Evolutionary conservation across 495 filamentous ascomycete species (phyloP), one percentile per base, ranked within the genome.

Genomic region (Poronia punctata): DNA sequence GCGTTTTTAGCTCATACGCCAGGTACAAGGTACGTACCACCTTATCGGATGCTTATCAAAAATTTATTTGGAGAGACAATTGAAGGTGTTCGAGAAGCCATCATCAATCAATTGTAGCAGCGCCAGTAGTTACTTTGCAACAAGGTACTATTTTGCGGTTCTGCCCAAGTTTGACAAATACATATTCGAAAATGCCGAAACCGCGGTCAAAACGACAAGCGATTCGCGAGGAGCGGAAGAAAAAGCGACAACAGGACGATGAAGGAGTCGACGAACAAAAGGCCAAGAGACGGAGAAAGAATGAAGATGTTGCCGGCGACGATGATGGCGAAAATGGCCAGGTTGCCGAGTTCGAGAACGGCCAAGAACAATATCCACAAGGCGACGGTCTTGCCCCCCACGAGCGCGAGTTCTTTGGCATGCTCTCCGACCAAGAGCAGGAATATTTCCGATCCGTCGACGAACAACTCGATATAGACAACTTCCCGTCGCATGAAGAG

Each of bases 371-470:
- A 18, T 16, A 38, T 9, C 41, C 46, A 7, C 39, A 38, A 18
- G 34, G 30, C 17, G 43, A 43, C 28, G 52, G 50, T 7, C 50
- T 48, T 33, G 64, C 45, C 23, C 45, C 49, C 9, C 16, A 60
- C 40, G 67, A 72, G 32, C 60, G 58, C 38, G 69, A 72, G 47
- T 98, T 95, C 68, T 96, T 87, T 54, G 92, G 92, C 51, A 75
- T 95, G 67, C 77, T 98, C 8, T 84, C 83, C 52, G 78, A 87
- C 42, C 73, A 89, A 44, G 93, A 98, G 64, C 83, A 90, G 49
- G 88, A 95, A 59, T 95, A 95, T 67, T 98, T 97, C 62, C 83
- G 82, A 48, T 76, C 75, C 26, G 89, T 88, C 43, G 86, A 88
- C 63, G 81, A 93, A 51, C 69, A 93, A 62, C 79, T 98, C 27